Evolutionary conservation across 2,329 filamentous ascomycete species (phyloP), one percentile per base, ranked within the genome.

Genomic region (Anisogramma anomala): DNA sequence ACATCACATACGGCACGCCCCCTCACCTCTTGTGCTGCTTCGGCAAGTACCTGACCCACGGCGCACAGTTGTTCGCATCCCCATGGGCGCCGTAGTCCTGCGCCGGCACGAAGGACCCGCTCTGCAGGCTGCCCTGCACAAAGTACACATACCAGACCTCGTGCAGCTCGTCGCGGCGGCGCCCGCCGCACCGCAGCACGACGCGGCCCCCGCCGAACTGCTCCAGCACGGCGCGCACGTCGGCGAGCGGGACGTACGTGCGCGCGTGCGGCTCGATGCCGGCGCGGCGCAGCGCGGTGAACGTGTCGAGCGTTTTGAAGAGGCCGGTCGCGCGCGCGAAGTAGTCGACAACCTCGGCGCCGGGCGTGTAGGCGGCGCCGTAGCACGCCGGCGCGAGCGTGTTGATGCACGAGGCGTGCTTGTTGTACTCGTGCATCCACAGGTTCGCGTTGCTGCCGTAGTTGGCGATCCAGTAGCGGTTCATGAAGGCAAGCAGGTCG

Each of bases 391-490:
- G 71, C 2, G 77, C 62, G 33, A 84, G 70, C 0, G 81, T 84
- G 54, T 74, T 78, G 53, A 84, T 76, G 61, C 81, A 84, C 10
- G 79, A 83, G 23, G 74, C 81, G 56, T 84, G 79, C 57, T 82
- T 83, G 57, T 69, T 67, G 72, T 77, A 84, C 55, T 84, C 80
- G 58, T 82, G 77, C 51, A 74, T 67, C 80, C 80, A 84, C 52
- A 84, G 55, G 39, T 61, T 56, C 23, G 60, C 53, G 49, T 66
- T 66, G 17, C 57, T 53, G 19, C 62, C 62, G 41, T 60, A 28
- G 39, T 60, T 56, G 9, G 63, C 61, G 26, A 65, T 49, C 64
- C 64, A 68, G 51, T 65, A 65, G 11, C 63, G 54, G 49, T 64
- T 55, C 64, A 66, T 66, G 43, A 55, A 58, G 6, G 50, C 53